phyloP scores from a whole-genome alignment of 2,329 filamentous ascomycete genomes.

The Passalora sequoiae region DNA sequence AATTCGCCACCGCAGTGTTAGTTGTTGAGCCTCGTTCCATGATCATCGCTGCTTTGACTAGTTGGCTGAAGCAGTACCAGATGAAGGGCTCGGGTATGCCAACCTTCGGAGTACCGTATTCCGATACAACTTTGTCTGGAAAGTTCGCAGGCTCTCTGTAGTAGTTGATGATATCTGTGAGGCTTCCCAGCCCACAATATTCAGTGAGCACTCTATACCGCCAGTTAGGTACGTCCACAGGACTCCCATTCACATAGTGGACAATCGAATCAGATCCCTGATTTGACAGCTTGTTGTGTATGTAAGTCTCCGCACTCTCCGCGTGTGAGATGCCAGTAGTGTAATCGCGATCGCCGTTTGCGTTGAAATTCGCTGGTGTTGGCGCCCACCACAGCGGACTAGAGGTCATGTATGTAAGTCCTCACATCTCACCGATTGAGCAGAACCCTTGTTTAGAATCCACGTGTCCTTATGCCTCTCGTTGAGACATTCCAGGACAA shows the following conservation, averaged over 20 bases:
- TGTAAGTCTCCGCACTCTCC: neutral
- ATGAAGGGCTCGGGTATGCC: neutral
- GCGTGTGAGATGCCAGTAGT: neutral
- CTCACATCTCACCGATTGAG: no score
- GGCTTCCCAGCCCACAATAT: neutral
- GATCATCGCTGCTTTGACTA: neutral
- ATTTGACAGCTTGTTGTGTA: neutral
- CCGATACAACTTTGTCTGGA: no score
- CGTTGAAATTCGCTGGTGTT: no score
- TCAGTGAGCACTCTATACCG: neutral
- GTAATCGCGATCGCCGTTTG: neutral
- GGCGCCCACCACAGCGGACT: no score
- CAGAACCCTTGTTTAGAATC: no score
- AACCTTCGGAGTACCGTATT: neutral
- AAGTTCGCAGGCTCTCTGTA: neutral
- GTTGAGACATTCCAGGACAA: no score
- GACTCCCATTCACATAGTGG: neutral
- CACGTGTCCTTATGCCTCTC: no score
- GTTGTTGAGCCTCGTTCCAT: no score
- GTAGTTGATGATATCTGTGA: neutral
- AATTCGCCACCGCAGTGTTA: neutral
- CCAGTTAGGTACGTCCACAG: neutral
- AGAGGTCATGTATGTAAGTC: no score
- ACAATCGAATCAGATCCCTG: neutral
- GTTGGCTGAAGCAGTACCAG: neutral